Base-by-base conservation (phyloP, 176 grass and related monocot genomes). In the Dendrocalamus sinicus region DNA sequence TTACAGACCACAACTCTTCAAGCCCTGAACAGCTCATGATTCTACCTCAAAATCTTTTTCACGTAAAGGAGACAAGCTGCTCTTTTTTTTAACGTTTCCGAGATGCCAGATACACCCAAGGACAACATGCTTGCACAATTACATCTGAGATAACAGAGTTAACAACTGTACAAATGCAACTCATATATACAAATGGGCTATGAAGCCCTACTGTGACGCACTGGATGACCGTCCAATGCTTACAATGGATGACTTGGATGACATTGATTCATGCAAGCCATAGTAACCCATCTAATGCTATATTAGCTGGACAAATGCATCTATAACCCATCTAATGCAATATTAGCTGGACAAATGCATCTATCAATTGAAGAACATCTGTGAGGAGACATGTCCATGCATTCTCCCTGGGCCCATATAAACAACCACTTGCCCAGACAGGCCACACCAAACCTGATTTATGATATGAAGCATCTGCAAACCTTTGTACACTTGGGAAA, bases 371-470 rank as follows among this genome's bases (percentile, higher is more conserved):
- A 68, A 76, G 26, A 87, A 26, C 81, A 91, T 88, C 73, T 87
- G 67, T 67, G 47, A 86, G 51, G 52, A 66, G 20, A 59, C 89
- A 70, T 78, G 58, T 57, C 74, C 89, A 86, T 84, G 47, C 89
- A 90, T 82, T 81, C 75, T 86, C 58, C 88, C 90, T 76, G 74
- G 81, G 58, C 65, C 77, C 81, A 91, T 88, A 96, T 89, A 58
- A 85, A 96, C 91, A 93, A 92, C 81, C 79, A 86, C 86, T 83
- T 86, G 70, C 71, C 88, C 83, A 75, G 77, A 75, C 40, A 77
- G 82, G 58, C 73, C 87, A 89, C 67, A 81, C 86, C 90, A 80
- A 86, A 91, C 86, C 89, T 92, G 90, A 96, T 70, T 96, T 94
- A 92, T 89, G 83, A 89, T 89, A 91, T 90, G 85, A 95, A 89